phyloP scores from a whole-genome alignment of 352 stramenopile genomes.

The Pythium pyrilobum region DNA sequence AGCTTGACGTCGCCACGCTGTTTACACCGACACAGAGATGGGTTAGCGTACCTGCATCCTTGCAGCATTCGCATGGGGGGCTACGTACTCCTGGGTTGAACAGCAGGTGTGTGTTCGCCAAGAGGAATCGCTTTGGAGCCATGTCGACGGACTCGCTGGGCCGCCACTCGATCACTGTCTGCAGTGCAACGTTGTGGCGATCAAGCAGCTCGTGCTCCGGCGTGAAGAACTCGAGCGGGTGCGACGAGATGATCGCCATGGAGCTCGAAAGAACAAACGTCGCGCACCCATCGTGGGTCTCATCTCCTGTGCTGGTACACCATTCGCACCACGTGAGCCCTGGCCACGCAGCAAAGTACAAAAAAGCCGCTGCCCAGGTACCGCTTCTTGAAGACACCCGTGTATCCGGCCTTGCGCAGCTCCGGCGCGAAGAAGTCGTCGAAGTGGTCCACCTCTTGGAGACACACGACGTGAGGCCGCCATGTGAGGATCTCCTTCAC shows the following conservation, averaged over 20 bases:
- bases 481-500: constrained; percentile 48
- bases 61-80: not conserved
- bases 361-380: constrained; percentile 4
- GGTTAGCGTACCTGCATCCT: not conserved
- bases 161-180: constrained; percentile 35
- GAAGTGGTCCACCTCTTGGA: constrained; percentile 74
- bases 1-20: constrained; percentile 68
- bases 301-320: constrained; percentile 39
- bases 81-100: constrained; percentile 60
- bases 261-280: constrained; percentile 49
- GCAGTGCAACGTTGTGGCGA: constrained; percentile 55
- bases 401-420: constrained; percentile 43
- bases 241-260: constrained; percentile 38
- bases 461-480: constrained; percentile 45
- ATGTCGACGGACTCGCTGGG: not conserved
- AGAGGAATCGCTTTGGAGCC: constrained; percentile 29
- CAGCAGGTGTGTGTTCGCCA: constrained; percentile 65
- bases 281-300: constrained; percentile 56
- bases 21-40: not conserved
- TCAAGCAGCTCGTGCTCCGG: constrained; percentile 40
- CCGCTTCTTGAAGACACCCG: constrained; percentile 56
- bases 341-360: not conserved
- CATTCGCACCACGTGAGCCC: not conserved
- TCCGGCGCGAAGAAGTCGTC: constrained; percentile 66
- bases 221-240: constrained; percentile 43